Percentiles rank a stretch among this genome's conserved stretches.
Evolutionary conservation across 2,329 filamentous ascomycete species (phyloP).

Genomic region (Neofusicoccum umdonicola): DNA sequence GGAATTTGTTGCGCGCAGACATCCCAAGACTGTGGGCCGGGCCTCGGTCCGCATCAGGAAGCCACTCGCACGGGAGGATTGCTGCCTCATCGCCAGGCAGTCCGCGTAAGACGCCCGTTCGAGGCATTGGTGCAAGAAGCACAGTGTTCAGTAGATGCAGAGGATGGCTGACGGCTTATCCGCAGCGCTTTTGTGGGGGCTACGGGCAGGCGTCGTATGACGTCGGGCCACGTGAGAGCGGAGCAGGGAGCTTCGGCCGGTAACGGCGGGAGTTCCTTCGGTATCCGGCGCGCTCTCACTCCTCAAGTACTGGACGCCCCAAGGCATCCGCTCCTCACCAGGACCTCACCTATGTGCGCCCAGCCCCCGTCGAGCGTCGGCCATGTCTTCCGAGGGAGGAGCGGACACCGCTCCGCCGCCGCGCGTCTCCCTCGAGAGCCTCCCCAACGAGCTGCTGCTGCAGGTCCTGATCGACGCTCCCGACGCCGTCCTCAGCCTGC

Average conservation of each 20-base stretch:
- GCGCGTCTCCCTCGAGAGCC: constrained; percentile 1
- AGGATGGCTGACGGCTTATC: too few relatives aligned
- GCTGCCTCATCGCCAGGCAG: not conserved
- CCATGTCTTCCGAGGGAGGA: constrained; percentile 5
- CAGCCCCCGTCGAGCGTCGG: not conserved
- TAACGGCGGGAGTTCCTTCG: not conserved
- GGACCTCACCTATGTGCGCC: not conserved
- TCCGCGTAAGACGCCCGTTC: too few relatives aligned
- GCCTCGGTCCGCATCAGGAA: not conserved
- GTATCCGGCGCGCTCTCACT: not conserved
- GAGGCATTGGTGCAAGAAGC: too few relatives aligned
- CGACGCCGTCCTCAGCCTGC: constrained; percentile 11
- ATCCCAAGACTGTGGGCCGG: not conserved
- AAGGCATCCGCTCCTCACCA: not conserved
- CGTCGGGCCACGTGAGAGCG: constrained; percentile 6
- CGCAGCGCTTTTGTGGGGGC: too few relatives aligned
- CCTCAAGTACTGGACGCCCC: not conserved
- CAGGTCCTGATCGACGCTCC: not conserved
- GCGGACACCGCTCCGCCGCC: not conserved
- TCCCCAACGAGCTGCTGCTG: constrained; percentile 17
- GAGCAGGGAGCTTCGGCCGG: not conserved
- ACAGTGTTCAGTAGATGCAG: too few relatives aligned
- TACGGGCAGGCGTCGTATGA: not conserved
- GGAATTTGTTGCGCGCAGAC: not conserved
- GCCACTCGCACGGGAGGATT: not conserved